phyloP scores from a whole-genome alignment of 345 rosid genomes.

The Hibiscus trionum region DNA sequence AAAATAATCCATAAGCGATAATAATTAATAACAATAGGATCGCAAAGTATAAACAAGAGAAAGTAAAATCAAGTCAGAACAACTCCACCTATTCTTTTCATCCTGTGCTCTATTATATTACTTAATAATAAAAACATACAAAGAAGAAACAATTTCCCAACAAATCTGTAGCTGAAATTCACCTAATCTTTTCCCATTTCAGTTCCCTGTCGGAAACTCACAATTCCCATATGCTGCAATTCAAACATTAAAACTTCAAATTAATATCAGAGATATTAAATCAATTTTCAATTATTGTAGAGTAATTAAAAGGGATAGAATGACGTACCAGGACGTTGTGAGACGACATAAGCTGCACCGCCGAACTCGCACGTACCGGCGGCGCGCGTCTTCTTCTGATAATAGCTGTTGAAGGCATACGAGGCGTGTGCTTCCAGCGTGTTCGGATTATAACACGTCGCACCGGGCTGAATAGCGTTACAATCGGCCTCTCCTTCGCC shows the following conservation, averaged over 20 bases:
- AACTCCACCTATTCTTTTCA: background rate
- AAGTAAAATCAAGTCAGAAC: background rate
- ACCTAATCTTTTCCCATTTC: background rate
- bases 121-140: background rate
- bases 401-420: constrained; percentile 82
- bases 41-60: background rate
- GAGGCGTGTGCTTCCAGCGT: constrained; percentile 74
- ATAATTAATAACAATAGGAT: background rate
- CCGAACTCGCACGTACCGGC: constrained; percentile 67
- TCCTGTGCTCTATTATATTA: background rate
- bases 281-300: background rate
- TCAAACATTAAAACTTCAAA: background rate
- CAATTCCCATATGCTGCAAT: constrained; percentile 46
- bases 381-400: constrained; percentile 60
- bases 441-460: constrained; percentile 59
- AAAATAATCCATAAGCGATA: background rate
- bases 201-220: constrained; percentile 35
- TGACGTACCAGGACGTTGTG: constrained; percentile 52
- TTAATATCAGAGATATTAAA: too few species aligned
- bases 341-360: constrained; percentile 63
- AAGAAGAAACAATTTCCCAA: too few species aligned
- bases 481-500: constrained; percentile 95
- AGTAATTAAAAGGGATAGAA: constrained; percentile 14
- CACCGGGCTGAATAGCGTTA: constrained; percentile 62
- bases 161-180: background rate